Conservation (phyloP, 352 stramenopile genomes). For the Globisporangium splendens region DNA sequence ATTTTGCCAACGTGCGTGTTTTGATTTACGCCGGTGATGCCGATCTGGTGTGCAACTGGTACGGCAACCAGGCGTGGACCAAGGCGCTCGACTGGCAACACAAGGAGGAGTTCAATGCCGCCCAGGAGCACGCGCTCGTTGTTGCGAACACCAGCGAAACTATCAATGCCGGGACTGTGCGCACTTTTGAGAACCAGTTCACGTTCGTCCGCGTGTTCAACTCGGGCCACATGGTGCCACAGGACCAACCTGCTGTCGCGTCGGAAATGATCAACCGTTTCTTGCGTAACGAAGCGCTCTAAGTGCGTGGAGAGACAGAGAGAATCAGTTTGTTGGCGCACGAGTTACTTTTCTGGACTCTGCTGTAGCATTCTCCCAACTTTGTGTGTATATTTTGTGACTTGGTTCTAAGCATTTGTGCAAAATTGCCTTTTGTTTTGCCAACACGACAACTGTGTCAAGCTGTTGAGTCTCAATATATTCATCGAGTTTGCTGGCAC, state of each 20-base stretch:
- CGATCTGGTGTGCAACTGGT: conserved; percentile 95
- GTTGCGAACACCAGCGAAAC: not conserved
- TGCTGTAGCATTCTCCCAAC: too few relatives aligned
- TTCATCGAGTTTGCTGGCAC: too few relatives aligned
- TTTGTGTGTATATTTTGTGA: too few relatives aligned
- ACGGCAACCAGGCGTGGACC: conserved; percentile 91
- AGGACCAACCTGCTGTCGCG: conserved; percentile 30
- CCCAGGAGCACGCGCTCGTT: conserved; percentile 7
- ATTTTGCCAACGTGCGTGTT: conserved; percentile 35
- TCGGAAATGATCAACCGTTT: conserved; percentile 41
- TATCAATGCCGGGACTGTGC: conserved; percentile 16
- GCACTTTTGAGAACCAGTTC: conserved; percentile 22
- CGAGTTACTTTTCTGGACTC: too few relatives aligned
- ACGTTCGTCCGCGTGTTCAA: conserved; percentile 45
- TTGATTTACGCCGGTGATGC: conserved; percentile 93
- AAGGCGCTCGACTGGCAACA: conserved; percentile 13
- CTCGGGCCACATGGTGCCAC: conserved; percentile 41
- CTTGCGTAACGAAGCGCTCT: conserved; percentile 27
- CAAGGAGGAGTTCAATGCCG: conserved; percentile 9
- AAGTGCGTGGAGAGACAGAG: not conserved
- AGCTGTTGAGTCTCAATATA: too few relatives aligned
- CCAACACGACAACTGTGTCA: too few relatives aligned
- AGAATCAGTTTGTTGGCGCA: not conserved
- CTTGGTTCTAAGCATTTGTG: too few relatives aligned
- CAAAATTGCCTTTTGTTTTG: too few relatives aligned